Base-by-base conservation (phyloP, 2,329 filamentous ascomycete genomes). In the Lojkania enalia region DNA sequence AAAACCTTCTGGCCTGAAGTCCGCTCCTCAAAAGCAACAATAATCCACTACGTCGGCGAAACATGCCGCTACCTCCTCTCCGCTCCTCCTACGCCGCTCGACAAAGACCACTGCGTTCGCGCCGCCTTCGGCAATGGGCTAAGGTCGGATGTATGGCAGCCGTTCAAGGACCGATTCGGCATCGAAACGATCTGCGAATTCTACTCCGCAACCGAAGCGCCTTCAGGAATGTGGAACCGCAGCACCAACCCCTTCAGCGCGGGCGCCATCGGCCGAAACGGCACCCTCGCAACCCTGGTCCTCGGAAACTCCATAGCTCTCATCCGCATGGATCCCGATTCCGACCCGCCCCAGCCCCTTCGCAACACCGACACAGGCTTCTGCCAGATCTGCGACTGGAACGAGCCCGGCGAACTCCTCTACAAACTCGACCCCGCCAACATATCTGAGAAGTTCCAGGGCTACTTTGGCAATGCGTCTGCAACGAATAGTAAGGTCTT, bases 341-440 rank as follows among this genome's bases (percentile, higher is more conserved):
- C 84, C 0, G 83, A 83, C 1, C 50, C 62, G 3, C 54, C 58
- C 5, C 82, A 84, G 20, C 82, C 88, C 31, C 73, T 77, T 32
- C 78, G 86, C 13, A 78, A 88, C 59, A 74, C 80, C 0, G 74
- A 76, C 44, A 88, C 86, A 0, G 85, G 85, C 0, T 84, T 88
- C 38, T 87, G 81, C 1, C 69, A 72, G 16, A 76, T 84, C n/a
- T 75, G 78, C 30, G 70, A 80, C 0, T 85, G 83, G 58, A 79
- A 82, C 12, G 75, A 82, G 27, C 84, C 86, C 1, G 87, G 87
- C 11, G 87, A 92, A 68, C 82, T 91, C 3, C 69, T 91, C n/a
- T 64, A 56, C 41, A 61, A 60, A 13, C 57, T 70, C 14, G 65
- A 70, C 21, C 48, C 65, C 1, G 31, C 36, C 4, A 55, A 69